These are phyloP conservation scores for Cladophialophora chaetospira DNA, from an alignment of 2,329 filamentous ascomycete genomes.

Conservation along the genomic window DNA sequence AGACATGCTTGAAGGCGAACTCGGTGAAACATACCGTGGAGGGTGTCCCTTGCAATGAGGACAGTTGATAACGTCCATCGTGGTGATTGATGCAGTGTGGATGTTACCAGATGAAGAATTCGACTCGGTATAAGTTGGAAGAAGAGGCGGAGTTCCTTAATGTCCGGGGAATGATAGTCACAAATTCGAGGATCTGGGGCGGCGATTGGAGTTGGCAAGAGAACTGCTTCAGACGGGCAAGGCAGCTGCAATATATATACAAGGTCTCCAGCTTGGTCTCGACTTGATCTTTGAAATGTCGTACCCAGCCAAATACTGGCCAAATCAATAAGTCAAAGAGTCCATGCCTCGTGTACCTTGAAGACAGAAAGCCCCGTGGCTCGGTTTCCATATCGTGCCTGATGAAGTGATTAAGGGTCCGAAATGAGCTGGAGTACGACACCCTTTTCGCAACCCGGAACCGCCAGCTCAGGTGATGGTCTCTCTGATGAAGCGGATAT, in stretches of 20 bases:
- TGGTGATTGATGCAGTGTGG: slow-evolving; percentile 6
- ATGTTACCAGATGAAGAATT: background rate
- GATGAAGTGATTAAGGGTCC: slow-evolving; percentile 5
- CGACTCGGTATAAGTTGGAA: background rate
- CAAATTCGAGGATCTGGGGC: background rate
- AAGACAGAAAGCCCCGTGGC: background rate
- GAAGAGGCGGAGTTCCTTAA: background rate
- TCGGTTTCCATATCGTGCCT: background rate
- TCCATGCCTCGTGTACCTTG: slow-evolving; percentile 9
- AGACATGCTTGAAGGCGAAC: background rate
- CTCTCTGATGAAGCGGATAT: background rate
- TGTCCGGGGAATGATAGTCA: background rate
- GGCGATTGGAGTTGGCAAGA: background rate
- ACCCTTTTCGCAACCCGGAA: slow-evolving; percentile 9
- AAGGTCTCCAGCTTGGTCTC: slow-evolving; percentile 13
- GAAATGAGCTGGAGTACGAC: slow-evolving; percentile 9
- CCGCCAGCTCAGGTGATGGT: background rate
- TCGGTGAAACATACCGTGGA: slow-evolving; percentile 16
- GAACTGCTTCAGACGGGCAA: background rate
- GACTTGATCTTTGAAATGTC: background rate
- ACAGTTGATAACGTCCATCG: slow-evolving; percentile 21
- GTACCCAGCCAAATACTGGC: background rate
- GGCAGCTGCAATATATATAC: slow-evolving; percentile 19
- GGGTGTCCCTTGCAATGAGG: slow-evolving; percentile 21
- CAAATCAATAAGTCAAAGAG: slow-evolving; percentile 8